phyloP scores from a whole-genome alignment of 2,329 filamentous ascomycete species.

The Coleophoma cylindrospora region DNA sequence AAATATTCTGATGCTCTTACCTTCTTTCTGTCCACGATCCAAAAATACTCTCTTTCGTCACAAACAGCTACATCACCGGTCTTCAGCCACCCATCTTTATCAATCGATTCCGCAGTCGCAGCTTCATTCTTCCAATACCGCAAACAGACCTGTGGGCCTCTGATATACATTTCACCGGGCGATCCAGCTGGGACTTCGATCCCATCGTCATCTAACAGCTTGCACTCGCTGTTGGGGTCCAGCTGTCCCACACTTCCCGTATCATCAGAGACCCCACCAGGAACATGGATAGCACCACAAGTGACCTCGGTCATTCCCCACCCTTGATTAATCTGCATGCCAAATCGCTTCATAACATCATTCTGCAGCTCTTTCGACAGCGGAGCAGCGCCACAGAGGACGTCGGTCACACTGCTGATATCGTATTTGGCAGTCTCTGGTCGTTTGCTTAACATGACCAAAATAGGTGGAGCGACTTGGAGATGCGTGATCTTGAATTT shows the following conservation, averaged over 20 bases:
- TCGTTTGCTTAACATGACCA: conserved; percentile 56
- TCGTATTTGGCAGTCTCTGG: conserved; percentile 46
- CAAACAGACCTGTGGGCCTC: conserved; percentile 51
- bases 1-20: conserved; percentile 14
- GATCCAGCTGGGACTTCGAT: conserved; percentile 41
- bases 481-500: conserved; percentile 48
- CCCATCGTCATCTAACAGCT: conserved; percentile 48
- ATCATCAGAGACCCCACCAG: conserved; percentile 30
- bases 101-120: conserved; percentile 46
- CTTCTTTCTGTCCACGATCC: conserved; percentile 51
- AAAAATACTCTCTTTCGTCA: conserved; percentile 41
- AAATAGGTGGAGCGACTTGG: conserved; percentile 50
- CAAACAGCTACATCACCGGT: conserved; percentile 52
- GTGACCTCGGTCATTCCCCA: conserved; percentile 59
- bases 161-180: conserved; percentile 48
- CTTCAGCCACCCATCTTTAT: conserved; percentile 49
- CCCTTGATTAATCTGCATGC: conserved; percentile 40
- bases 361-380: conserved; percentile 35
- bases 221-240: conserved; percentile 46
- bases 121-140: conserved; percentile 53
- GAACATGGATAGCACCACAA: conserved; percentile 36
- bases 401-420: conserved; percentile 40
- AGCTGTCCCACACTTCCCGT: conserved; percentile 47
- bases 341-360: conserved; percentile 38
- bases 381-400: conserved; percentile 50